Evolutionary conservation across 2,329 filamentous ascomycete genomes (phyloP), one percentile per base, ranked within the genome.

Genomic region (Neoscytalidium dimidiatum): DNA sequence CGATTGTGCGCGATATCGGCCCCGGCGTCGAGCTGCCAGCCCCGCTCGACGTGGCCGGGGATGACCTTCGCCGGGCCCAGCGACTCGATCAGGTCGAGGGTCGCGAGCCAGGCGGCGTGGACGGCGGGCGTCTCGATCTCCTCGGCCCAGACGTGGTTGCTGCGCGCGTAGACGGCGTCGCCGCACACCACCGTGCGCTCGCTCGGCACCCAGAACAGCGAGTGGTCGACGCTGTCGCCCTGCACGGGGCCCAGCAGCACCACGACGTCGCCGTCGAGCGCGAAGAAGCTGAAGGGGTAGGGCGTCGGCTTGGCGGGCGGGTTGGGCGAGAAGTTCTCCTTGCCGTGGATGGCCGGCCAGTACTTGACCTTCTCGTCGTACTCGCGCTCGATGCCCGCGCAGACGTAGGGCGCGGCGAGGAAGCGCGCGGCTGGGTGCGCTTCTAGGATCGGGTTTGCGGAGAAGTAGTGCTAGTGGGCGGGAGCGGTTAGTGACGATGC

Each of bases 301-400:
- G 67, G 65, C 8, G 69, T 69, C 0, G 75, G 75, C 53, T 73
- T 74, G 7, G 46, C 46, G 1, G 66, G 66, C 2, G 64, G 65
- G 8, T 62, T 49, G 2, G 62, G 66, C 5, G 74, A 70, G 1
- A 77, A 70, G 62, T 71, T 73, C 35, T 76, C 72, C 21, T 64
- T 64, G 1, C 72, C 73, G 52, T 74, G 69, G 1, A 73, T 66
- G 1, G 62, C 23, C 0, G 72, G 71, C 74, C 74, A 77, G 64
- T 73, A 77, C 19, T 66, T 68, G 23, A 74, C 68, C 53, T 77
- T 75, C 21, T 74, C 70, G 29, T 73, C 74, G 53, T 77, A 77
- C 65, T 77, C 74, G 29, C 72, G 68, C 48, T 77, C 71, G 52
- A 77, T 76, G 4, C 71, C 73, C 4, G 69, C 70, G 31, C 71